Evolutionary conservation across 352 stramenopile species (phyloP).

Genomic region (Phytophthora sp.): DNA sequence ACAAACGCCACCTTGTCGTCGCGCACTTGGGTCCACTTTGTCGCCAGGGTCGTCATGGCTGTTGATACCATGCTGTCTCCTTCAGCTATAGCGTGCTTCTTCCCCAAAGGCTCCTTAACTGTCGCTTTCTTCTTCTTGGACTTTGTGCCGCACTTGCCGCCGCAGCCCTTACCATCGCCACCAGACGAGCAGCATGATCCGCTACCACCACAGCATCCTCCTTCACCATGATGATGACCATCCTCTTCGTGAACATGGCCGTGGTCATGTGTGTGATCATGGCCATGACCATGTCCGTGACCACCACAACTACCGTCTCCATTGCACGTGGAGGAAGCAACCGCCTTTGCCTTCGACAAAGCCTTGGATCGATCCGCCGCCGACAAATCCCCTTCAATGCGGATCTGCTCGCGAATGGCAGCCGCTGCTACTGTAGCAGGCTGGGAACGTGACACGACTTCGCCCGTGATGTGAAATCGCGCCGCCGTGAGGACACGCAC

Average conservation of each 20-base stretch:
- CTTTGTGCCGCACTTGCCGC: conserved; percentile 45
- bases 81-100: conserved; percentile 6
- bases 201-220: conserved; percentile 41
- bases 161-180: conserved; percentile 31
- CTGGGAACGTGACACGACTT: conserved; percentile 64
- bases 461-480: conserved; percentile 80
- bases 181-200: conserved; percentile 45
- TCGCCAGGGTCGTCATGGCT: conserved; percentile 16
- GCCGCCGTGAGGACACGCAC: conserved; percentile 60
- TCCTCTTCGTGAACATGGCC: conserved; percentile 29
- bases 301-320: conserved; percentile 40
- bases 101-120: conserved; percentile 22
- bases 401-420: conserved; percentile 61
- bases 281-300: conserved; percentile 22
- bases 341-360: conserved; percentile 34
- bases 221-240: conserved; percentile 28
- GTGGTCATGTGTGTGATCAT: conserved; percentile 20
- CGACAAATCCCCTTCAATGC: conserved; percentile 42
- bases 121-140: conserved; percentile 39
- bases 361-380: conserved; percentile 37
- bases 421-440: conserved; percentile 56
- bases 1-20: conserved; percentile 63
- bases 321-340: conserved; percentile 27
- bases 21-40: conserved; percentile 42
- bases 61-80: conserved; percentile 21